phyloP scores from a whole-genome alignment of 805 yeast species.

The Starmerella bombicola region DNA sequence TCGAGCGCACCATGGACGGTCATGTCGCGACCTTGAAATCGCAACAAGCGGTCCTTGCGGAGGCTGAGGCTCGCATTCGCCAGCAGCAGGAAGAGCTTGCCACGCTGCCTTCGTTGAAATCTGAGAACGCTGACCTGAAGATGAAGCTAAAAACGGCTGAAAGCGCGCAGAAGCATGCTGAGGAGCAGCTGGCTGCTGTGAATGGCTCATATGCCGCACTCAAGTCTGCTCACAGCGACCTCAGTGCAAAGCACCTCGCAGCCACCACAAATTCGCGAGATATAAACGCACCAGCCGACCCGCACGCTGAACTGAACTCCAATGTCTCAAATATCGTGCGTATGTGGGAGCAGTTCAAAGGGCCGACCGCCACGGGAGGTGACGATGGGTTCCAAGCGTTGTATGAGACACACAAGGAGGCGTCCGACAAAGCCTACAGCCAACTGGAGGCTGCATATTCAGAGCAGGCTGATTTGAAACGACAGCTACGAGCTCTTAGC shows the following conservation, averaged over 20 bases:
- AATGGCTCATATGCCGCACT: slow-evolving; percentile 12
- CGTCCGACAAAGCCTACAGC: slow-evolving; percentile 25
- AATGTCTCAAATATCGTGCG: slow-evolving; percentile 11
- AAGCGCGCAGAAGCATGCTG: slow-evolving; percentile 16
- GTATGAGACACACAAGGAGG: slow-evolving; percentile 25
- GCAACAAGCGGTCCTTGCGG: slow-evolving; percentile 17
- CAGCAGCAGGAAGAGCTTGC: slow-evolving; percentile 14
- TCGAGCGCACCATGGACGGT: slow-evolving; percentile 17
- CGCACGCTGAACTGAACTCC: slow-evolving; percentile 9
- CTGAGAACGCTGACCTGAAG: slow-evolving; percentile 20
- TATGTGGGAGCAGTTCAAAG: slow-evolving; percentile 16
- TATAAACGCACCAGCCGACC: slow-evolving; percentile 1
- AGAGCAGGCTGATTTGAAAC: slow-evolving; percentile 20
- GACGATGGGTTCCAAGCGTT: slow-evolving; percentile 15
- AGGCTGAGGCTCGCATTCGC: slow-evolving; percentile 16
- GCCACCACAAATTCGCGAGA: not conserved
- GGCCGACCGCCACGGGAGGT: not conserved
- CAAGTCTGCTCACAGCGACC: slow-evolving; percentile 19
- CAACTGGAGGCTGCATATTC: slow-evolving; percentile 26
- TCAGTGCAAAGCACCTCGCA: slow-evolving; percentile 16
- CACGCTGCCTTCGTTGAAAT: slow-evolving; percentile 10
- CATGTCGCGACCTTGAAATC: slow-evolving; percentile 17
- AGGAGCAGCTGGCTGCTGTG: slow-evolving; percentile 18
- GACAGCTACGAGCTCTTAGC: slow-evolving; percentile 22
- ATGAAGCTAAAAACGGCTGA: slow-evolving; percentile 16